phyloP scores from a whole-genome alignment of 805 yeast species.

The Zygoascus ofunaensis region DNA sequence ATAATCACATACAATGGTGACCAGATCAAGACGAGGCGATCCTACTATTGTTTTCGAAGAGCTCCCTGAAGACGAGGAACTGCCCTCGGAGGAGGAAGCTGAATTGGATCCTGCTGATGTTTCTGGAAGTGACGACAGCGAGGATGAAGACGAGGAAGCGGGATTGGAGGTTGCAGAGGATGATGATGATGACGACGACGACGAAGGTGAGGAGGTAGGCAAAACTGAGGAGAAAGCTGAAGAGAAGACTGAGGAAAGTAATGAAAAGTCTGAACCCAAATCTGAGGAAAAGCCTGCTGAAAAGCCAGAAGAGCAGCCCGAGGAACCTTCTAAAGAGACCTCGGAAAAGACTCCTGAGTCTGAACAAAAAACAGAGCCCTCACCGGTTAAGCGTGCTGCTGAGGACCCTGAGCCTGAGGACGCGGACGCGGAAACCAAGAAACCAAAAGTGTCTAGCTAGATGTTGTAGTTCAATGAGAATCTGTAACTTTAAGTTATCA shows the following conservation, averaged over 20 bases:
- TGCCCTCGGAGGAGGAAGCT: conserved; percentile 10
- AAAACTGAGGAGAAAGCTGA: conserved; percentile 6
- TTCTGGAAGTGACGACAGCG: conserved; percentile 9
- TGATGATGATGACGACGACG: conserved; percentile 10
- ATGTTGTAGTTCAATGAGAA: too few relatives aligned
- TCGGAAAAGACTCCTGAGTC: background rate
- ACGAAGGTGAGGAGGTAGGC: conserved; percentile 9
- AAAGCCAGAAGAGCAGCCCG: conserved; percentile 1
- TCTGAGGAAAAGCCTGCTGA: conserved; percentile 6
- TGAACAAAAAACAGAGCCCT: background rate
- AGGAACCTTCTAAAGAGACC: conserved; percentile 6
- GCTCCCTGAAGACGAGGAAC: conserved; percentile 15
- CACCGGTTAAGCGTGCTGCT: background rate
- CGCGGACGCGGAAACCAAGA: background rate
- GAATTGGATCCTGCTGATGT: conserved; percentile 8
- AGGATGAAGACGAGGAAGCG: conserved; percentile 14
- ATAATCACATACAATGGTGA: background rate
- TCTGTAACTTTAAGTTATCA: too few relatives aligned
- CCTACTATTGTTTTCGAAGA: conserved; percentile 14
- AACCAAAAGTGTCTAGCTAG: too few relatives aligned
- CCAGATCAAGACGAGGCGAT: conserved; percentile 13
- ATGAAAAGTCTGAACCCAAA: background rate
- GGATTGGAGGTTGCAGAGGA: conserved; percentile 10
- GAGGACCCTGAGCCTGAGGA: background rate
- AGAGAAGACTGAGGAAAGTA: background rate